A percentile compares a stretch with the other conserved stretches of the same genome.
Evolutionary conservation across 2,329 filamentous ascomycete genomes (phyloP).

Genomic region (Diaporthe sp.): DNA sequence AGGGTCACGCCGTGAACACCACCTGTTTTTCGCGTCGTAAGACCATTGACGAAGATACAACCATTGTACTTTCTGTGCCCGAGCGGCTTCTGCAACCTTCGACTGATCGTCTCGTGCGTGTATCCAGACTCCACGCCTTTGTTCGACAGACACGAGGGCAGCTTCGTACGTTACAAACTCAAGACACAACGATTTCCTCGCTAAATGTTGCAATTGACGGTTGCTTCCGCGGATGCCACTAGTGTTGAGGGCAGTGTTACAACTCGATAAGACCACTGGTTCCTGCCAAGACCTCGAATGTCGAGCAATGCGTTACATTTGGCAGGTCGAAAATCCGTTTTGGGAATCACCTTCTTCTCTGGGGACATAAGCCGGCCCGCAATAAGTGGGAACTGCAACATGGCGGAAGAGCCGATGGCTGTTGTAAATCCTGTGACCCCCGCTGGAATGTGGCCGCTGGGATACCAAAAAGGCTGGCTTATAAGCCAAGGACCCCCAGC

Average conservation of each 20-base stretch:
- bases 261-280: not conserved
- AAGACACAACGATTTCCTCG: not conserved
- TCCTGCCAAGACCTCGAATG: not conserved
- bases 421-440: not conserved
- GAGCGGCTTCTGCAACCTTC: too few species aligned
- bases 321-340: constrained; percentile 12
- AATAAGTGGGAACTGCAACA: not conserved
- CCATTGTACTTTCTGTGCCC: too few species aligned
- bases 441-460: not conserved
- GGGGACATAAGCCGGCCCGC: constrained; percentile 14
- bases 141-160: not conserved
- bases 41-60: too few species aligned
- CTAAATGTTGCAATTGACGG: not conserved
- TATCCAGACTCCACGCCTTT: not conserved
- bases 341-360: constrained; percentile 38
- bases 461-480: not conserved
- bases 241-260: not conserved
- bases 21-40: too few species aligned
- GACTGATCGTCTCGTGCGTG: too few species aligned
- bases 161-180: not conserved
- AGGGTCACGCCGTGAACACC: too few species aligned
- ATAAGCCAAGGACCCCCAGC: not conserved
- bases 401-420: not conserved
- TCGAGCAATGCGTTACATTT: not conserved
- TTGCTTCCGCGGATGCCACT: not conserved